phyloP scores from a whole-genome alignment of 192 early-diverging fungal species.

The Linnemannia zychae region DNA sequence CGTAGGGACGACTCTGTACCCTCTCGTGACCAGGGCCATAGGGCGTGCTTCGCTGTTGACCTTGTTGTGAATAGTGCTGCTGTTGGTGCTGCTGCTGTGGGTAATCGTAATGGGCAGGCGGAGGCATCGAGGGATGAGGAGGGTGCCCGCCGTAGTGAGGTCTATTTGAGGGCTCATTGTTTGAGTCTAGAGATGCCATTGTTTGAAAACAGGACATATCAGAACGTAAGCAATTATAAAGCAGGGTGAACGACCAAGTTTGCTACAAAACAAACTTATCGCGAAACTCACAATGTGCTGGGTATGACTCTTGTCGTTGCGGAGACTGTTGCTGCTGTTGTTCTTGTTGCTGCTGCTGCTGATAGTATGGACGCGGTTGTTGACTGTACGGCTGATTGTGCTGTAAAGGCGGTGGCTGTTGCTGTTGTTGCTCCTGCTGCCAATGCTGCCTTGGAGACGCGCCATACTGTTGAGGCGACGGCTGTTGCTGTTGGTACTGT shows the following conservation, averaged over 20 bases:
- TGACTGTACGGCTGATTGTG: background rate
- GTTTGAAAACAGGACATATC: background rate
- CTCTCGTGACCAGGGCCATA: background rate
- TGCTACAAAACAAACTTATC: background rate
- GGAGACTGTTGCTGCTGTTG: background rate
- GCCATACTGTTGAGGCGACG: background rate
- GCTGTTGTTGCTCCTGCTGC: background rate
- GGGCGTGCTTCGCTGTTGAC: background rate
- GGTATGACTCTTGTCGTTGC: background rate
- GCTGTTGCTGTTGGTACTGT: background rate
- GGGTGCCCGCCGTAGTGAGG: background rate
- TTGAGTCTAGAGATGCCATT: background rate
- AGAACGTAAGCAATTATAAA: background rate
- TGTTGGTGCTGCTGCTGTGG: background rate
- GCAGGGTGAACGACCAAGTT: background rate
- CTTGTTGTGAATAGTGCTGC: background rate
- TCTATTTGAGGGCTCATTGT: constrained; percentile 8
- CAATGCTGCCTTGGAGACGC: background rate
- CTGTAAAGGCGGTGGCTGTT: background rate
- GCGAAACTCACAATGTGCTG: constrained; percentile 31
- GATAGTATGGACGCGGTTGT: background rate
- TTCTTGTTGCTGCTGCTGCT: background rate
- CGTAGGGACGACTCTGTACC: background rate
- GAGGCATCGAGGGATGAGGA: background rate
- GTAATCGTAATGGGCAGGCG: background rate